Percentiles rank a stretch among this genome's conserved stretches.
Conservation (phyloP, 768 basidiomycete genomes). For the Tulasnella sp. region DNA sequence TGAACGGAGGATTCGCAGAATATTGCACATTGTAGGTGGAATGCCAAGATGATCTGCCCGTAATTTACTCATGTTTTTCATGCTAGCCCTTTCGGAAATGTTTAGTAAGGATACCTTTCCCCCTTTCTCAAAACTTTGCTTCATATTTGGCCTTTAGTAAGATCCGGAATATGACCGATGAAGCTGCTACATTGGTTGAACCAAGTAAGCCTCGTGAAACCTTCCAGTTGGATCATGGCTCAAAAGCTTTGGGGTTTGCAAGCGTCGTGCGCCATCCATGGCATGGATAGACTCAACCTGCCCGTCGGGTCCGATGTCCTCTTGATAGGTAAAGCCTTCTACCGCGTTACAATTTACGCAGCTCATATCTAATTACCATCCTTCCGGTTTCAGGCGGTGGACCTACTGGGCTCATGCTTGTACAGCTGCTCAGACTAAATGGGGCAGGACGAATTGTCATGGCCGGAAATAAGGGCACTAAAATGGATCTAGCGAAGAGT, state of each 20-base stretch:
- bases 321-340: slow-evolving; percentile 25
- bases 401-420: slow-evolving; percentile 76
- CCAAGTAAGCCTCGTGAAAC: slow-evolving; percentile 31
- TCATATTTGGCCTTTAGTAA: no score
- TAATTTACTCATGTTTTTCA: no score
- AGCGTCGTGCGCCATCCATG: slow-evolving; percentile 83
- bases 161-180: slow-evolving; percentile 74
- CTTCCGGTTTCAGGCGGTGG: no score
- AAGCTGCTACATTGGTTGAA: slow-evolving; percentile 78
- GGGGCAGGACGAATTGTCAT: slow-evolving; percentile 71
- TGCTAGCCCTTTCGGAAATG: no score
- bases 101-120: no score
- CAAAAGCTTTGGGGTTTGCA: not conserved
- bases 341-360: no score
- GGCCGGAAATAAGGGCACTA: slow-evolving; percentile 64
- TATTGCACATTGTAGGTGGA: slow-evolving; percentile 74
- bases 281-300: slow-evolving; percentile 74
- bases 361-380: no score
- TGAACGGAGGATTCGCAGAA: slow-evolving; percentile 77
- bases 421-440: slow-evolving; percentile 77
- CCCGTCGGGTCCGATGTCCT: slow-evolving; percentile 76
- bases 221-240: no score
- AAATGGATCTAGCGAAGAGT: slow-evolving; percentile 74
- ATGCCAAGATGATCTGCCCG: no score
- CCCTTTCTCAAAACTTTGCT: no score